phyloP scores from a whole-genome alignment of 164 flowering plant species.

The Cinnamomum chago region DNA sequence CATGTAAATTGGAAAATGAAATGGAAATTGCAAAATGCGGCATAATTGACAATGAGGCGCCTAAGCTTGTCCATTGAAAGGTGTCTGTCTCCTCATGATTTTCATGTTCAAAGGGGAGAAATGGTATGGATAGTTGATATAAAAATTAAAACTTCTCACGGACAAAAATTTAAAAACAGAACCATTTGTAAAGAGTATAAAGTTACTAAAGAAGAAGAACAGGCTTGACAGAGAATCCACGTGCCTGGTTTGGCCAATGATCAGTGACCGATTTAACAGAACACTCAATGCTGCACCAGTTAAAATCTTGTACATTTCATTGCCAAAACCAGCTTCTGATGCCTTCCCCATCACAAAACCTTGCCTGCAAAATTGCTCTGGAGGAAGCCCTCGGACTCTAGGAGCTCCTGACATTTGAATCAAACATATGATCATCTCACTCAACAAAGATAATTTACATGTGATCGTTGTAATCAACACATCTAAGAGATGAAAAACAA shows the following conservation, averaged over 20 bases:
- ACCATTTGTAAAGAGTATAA: too few species aligned
- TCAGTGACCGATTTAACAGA: conserved; percentile 86
- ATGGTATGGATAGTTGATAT: neutral
- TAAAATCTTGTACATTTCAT: conserved; percentile 96
- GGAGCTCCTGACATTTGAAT: conserved; percentile 62
- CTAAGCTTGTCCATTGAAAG: neutral
- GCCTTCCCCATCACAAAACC: conserved; percentile 96
- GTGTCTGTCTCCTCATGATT: neutral
- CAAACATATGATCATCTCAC: conserved; percentile 15
- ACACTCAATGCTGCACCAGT: conserved; percentile 83
- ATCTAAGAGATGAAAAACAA: neutral
- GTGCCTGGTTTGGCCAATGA: conserved; percentile 99
- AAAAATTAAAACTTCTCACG: neutral
- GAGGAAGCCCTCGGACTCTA: conserved; percentile 61
- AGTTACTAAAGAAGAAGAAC: neutral
- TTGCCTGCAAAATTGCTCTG: conserved; percentile 77
- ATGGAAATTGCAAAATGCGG: neutral
- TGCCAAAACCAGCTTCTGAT: conserved; percentile 96
- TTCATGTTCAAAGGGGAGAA: neutral
- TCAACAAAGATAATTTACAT: neutral
- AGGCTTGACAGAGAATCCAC: conserved; percentile 82
- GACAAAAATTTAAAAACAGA: neutral
- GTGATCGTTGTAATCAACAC: neutral
- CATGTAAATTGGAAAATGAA: neutral
- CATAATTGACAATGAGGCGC: neutral